Conservation (phyloP, 345 rosid genomes). For the Adansonia digitata region DNA sequence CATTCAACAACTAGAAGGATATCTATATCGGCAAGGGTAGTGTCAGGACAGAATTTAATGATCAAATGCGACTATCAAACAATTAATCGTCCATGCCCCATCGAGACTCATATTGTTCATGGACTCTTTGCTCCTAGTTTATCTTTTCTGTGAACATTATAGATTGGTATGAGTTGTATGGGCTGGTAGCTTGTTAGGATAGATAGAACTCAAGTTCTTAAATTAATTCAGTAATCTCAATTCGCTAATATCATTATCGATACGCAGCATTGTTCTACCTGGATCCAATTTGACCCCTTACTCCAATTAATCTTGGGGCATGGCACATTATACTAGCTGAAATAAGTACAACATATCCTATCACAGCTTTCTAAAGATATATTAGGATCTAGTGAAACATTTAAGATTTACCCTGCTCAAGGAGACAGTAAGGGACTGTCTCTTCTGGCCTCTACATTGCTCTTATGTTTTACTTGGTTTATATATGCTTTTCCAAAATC, state of each 20-base stretch:
- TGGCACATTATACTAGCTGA: background rate
- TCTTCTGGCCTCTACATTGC: background rate
- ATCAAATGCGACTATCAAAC: background rate
- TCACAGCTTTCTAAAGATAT: background rate
- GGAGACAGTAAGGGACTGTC: background rate
- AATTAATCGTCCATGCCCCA: background rate
- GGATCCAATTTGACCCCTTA: background rate
- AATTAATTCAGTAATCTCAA: background rate
- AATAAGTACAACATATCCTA: background rate
- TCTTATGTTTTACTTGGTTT: background rate
- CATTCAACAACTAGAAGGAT: background rate
- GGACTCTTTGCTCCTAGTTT: conserved; percentile 3
- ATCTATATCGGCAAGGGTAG: background rate
- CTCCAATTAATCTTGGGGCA: background rate
- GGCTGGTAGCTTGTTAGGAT: background rate
- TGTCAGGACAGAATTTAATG: background rate
- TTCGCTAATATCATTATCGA: background rate
- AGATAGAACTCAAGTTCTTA: background rate
- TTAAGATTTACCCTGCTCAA: background rate
- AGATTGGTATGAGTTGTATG: background rate
- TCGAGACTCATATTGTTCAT: background rate
- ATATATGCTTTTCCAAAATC: background rate
- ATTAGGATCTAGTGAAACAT: background rate
- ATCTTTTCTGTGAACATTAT: background rate
- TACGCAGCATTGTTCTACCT: background rate